Evolutionary conservation across 192 early-diverging fungal genomes (phyloP), one percentile per base, ranked within the genome.

Genomic region (Thamnidium elegans): DNA sequence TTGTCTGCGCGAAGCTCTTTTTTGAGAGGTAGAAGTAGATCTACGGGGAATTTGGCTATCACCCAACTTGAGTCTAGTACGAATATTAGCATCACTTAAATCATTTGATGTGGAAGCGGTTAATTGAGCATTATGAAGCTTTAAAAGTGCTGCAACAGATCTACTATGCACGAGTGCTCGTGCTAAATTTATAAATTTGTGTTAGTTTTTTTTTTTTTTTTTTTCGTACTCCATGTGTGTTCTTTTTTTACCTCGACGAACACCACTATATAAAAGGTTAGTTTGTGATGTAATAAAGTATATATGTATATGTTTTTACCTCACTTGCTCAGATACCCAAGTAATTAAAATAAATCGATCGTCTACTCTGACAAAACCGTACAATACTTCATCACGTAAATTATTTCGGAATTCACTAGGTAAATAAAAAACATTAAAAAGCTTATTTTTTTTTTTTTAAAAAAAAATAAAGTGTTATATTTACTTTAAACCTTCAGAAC

Each of bases 141-240:
- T 79, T 51, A 86, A 79, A 48, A 80, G 54, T 34, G 78, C 75
- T 32, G 76, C 84, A 52, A 86, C 82, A 50, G 84, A 79, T 63
- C 82, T 75, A 56, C 84, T 81, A 58, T 86, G 84, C 13, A 86
- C 84, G 48, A 86, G 60, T 45, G 81, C 81, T 50, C 82, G 80
- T 36, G 82, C 84, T 84, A 72, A 43, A 55, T 62, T n/a, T 42
- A 39, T 8, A 31, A 39, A 48, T 11, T 14, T 61, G 26, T 9
- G 7, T 62, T 62, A 17, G n/a, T 23, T 32, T n/a, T 14, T 2
- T 19, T 13, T 31, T 32, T 9, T 15, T 14, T 44, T 39, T 21
- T 14, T 15, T 26, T 26, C 8, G 23, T 23, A 53, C 30, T 10
- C 32, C 31, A 34, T 20, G 2, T n/a, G 8, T 10, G 19, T 21